Conservation (phyloP, 495 filamentous ascomycete genomes). For the Neurospora hispaniola region DNA sequence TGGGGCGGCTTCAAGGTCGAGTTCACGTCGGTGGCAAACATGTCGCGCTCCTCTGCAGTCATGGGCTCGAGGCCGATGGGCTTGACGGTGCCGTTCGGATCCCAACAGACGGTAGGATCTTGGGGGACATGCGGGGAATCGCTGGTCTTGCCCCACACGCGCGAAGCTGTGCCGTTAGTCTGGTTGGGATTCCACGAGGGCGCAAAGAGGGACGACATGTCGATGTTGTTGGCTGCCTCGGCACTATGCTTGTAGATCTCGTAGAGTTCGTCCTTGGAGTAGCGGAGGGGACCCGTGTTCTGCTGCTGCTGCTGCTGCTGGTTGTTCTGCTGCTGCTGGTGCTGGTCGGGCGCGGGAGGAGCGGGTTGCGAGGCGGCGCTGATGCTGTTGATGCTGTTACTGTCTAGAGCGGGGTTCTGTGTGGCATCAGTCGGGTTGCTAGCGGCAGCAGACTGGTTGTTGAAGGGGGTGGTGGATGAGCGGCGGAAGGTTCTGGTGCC, state of each 20-base stretch:
- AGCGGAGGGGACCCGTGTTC: conserved; percentile 33
- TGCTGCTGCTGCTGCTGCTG: conserved; percentile 10
- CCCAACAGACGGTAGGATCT: conserved; percentile 75
- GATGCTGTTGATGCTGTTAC: neutral
- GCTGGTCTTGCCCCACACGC: conserved; percentile 67
- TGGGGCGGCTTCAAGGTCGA: conserved; percentile 80
- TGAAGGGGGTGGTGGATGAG: conserved; percentile 48
- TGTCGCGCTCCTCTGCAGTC: conserved; percentile 74
- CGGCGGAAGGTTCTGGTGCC: conserved; percentile 83
- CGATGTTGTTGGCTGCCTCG: conserved; percentile 45
- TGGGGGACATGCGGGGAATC: conserved; percentile 49
- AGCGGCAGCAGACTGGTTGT: conserved; percentile 19
- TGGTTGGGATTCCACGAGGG: conserved; percentile 67
- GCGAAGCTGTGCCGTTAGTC: conserved; percentile 48
- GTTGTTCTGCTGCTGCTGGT: conserved; percentile 16
- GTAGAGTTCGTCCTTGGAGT: conserved; percentile 75
- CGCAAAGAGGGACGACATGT: conserved; percentile 56
- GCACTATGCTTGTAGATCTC: conserved; percentile 56
- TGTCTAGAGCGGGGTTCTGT: conserved; percentile 7
- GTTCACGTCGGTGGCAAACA: conserved; percentile 80
- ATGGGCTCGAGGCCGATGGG: conserved; percentile 68
- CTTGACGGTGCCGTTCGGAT: conserved; percentile 56
- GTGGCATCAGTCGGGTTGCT: conserved; percentile 10
- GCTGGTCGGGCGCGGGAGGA: conserved; percentile 34
- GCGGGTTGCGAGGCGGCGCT: neutral